Evolutionary conservation across 306 rosid genomes (phyloP).

Genomic region (Canavalia gladiata): DNA sequence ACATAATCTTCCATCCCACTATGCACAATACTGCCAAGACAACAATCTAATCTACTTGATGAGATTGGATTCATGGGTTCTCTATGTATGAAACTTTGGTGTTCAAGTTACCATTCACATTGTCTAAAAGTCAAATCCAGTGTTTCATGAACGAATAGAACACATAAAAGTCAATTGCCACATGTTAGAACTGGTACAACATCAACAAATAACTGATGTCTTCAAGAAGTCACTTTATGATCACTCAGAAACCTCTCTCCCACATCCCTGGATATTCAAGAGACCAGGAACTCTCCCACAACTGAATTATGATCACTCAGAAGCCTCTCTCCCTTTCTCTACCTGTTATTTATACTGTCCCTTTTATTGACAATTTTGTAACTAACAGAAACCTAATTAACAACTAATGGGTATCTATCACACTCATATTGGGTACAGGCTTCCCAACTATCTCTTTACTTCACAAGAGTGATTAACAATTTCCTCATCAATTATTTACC

Average conservation of each 20-base stretch:
- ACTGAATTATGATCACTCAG: no score
- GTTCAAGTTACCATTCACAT: neutral
- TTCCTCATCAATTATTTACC: neutral
- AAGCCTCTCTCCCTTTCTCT: no score
- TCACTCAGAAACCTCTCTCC: no score
- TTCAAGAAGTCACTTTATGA: neutral
- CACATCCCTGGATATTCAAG: no score
- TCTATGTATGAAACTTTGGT: slow-evolving; percentile 9
- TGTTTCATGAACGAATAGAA: neutral
- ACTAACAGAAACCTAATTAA: no score
- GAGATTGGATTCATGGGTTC: neutral
- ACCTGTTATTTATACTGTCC: no score
- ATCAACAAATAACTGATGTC: neutral
- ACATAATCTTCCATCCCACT: neutral
- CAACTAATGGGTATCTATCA: no score
- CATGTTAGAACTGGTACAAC: neutral
- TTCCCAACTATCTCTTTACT: no score
- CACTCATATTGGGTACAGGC: no score
- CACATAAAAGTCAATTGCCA: slow-evolving; percentile 3
- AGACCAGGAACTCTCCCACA: no score
- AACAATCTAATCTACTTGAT: neutral
- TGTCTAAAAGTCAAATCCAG: neutral
- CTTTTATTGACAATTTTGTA: no score
- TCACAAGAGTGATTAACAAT: no score
- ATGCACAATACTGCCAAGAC: neutral